A percentile compares a stretch with the other conserved stretches of the same genome.
Evolutionary conservation across 495 filamentous ascomycete species (phyloP).

Genomic region (Staphylotrichum tortipilum): DNA sequence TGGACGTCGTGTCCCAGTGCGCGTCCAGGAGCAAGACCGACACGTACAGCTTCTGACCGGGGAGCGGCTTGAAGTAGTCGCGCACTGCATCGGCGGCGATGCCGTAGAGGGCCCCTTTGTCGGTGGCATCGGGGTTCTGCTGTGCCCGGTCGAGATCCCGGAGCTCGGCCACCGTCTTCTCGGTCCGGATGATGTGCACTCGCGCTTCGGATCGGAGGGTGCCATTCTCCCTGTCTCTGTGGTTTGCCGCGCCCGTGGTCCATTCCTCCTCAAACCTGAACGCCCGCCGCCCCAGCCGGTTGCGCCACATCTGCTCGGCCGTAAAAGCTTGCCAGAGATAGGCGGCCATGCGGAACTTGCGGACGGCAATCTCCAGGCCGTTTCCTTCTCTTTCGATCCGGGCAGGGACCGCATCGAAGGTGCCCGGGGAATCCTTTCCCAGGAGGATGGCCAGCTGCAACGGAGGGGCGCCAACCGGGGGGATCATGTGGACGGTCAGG

Average conservation of each 20-base stretch:
- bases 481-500: constrained; percentile 75
- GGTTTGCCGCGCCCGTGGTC: constrained; percentile 68
- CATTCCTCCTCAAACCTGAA: constrained; percentile 92
- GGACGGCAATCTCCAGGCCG: constrained; percentile 64
- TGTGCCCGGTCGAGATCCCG: constrained; percentile 72
- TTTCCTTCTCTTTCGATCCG: constrained; percentile 70
- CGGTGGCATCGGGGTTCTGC: constrained; percentile 58
- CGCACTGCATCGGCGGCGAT: constrained; percentile 70
- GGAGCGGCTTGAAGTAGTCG: constrained; percentile 60
- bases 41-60: constrained; percentile 77
- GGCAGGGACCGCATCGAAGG: constrained; percentile 74
- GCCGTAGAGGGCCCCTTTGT: constrained; percentile 60
- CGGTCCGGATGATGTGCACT: constrained; percentile 68
- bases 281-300: constrained; percentile 70
- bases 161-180: constrained; percentile 80
- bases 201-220: constrained; percentile 83
- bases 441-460: constrained; percentile 78
- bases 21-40: constrained; percentile 75
- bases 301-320: constrained; percentile 86
- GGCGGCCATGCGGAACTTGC: constrained; percentile 82
- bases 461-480: constrained; percentile 64
- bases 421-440: constrained; percentile 78
- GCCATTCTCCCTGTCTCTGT: constrained; percentile 55
- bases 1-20: constrained; percentile 69
- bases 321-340: constrained; percentile 96